Base-by-base conservation (phyloP, 2,329 filamentous ascomycete species). In the Aspergillus terreus region DNA sequence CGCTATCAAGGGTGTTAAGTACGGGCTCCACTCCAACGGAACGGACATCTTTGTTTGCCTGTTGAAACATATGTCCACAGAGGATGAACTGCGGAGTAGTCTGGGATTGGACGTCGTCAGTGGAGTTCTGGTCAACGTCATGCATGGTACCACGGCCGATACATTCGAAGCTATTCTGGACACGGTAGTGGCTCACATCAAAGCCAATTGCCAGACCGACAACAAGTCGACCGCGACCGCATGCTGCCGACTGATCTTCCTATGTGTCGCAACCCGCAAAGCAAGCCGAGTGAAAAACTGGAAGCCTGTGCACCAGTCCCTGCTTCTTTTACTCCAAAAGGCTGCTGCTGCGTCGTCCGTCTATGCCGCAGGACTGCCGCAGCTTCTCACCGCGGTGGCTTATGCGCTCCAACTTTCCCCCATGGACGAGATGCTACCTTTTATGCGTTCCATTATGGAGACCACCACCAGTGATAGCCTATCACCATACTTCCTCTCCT, bases 261-360 rank as follows among this genome's bases (percentile, higher is more conserved):
- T 96, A 4, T 87, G 88, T 27, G 81, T 86, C 1, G 73, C 87
- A 41, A 91, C 94, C n/a, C 82, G 92, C 42, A 91, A 87, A 67
- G 94, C 91, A 12, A 79, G 79, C 38, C 82, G 92, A 57, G 78
- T 97, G 30, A 75, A 71, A 10, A 77, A 87, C 56, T 99, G 94
- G 94, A 74, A 78, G 45, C 64, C 73, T 2, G 69, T 94, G 10
- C 75, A 92, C 35, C 76, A 80, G 54, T 76, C 73, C 21, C 70
- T 87, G 41, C 73, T 79, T 11, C 72, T 74, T 45, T 74, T 83
- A 53, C 71, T 90, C 9, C 73, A 77, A 42, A 60, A 67, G 43
- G 63, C 65, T 43, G 56, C 63, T 14, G 50, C 58, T 15, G 55
- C 47, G 11, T 51, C 60, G 12, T 57, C 60, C 35, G 56, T 58